phyloP scores from a whole-genome alignment of 805 yeast genomes.

The Starmerella floricola region DNA sequence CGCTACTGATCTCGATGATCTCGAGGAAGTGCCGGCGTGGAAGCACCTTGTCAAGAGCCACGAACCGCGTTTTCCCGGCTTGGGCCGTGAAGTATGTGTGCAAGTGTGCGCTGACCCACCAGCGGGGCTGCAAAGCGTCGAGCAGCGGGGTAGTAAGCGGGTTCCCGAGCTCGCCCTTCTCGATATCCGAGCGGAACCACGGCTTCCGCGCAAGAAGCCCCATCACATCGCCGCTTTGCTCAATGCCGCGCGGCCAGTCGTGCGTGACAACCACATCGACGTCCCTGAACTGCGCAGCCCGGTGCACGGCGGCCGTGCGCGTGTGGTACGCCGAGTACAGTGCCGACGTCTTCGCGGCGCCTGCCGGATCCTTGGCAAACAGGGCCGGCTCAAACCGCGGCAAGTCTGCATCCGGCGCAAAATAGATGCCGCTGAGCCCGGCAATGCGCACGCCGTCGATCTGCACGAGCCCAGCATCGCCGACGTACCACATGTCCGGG shows the following conservation, averaged over 20 bases:
- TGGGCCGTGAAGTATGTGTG: constrained; percentile 62
- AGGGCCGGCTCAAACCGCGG: constrained; percentile 24
- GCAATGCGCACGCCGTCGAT: constrained; percentile 64
- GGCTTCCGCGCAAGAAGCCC: constrained; percentile 48
- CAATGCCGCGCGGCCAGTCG: constrained; percentile 89
- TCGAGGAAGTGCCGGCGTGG: constrained; percentile 52
- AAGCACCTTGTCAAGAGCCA: constrained; percentile 78
- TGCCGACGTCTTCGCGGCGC: constrained; percentile 3
- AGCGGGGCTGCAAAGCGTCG: constrained; percentile 48
- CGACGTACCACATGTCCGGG: constrained; percentile 73
- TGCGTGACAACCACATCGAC: constrained; percentile 61
- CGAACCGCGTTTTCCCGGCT: constrained; percentile 41
- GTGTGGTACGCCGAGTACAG: constrained; percentile 61
- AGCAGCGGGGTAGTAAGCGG: constrained; percentile 39
- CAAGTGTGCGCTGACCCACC: constrained; percentile 85
- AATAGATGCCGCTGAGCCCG: constrained; percentile 78
- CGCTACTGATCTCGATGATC: constrained; percentile 28
- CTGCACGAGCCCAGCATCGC: constrained; percentile 63
- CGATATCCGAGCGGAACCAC: constrained; percentile 53
- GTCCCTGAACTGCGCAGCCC: constrained; percentile 30
- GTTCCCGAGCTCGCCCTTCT: constrained; percentile 52
- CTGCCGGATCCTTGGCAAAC: constrained; percentile 4
- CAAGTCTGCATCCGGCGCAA: constrained; percentile 37
- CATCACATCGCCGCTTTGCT: constrained; percentile 46
- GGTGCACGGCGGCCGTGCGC: constrained; percentile 47